Conservation (phyloP, 2,329 filamentous ascomycete genomes). For the Fusarium nygamai region DNA sequence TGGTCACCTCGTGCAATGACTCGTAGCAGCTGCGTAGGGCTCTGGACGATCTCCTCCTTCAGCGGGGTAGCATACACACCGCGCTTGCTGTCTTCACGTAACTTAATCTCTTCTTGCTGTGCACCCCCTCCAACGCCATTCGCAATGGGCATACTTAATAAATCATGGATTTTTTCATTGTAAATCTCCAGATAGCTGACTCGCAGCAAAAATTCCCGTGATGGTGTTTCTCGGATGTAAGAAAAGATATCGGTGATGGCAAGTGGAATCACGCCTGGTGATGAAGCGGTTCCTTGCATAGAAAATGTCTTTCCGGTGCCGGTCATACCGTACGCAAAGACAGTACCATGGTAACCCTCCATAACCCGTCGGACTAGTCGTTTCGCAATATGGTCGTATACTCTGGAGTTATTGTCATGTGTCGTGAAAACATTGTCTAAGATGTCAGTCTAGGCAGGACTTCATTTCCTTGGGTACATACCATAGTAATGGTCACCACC, state of each 20-base stretch:
- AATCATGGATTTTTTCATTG: conserved; percentile 96
- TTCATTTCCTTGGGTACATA: conserved; percentile 55
- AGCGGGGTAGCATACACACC: conserved; percentile 96
- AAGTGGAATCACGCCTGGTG: conserved; percentile 94
- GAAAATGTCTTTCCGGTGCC: conserved; percentile 99
- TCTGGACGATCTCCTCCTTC: conserved; percentile 99
- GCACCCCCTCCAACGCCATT: conserved; percentile 62
- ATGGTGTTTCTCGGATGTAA: conserved; percentile 96
- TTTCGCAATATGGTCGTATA: conserved; percentile 95
- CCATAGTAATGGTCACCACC: conserved; percentile 93
- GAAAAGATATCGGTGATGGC: conserved; percentile 99
- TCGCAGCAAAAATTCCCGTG: conserved; percentile 90
- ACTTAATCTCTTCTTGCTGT: conserved; percentile 91
- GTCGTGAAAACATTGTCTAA: conserved; percentile 96
- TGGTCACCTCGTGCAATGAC: conserved; percentile 96
- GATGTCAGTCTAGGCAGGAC: conserved; percentile 28
- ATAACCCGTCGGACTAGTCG: conserved; percentile 94
- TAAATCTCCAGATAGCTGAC: conserved; percentile 99
- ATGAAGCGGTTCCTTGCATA: conserved; percentile 97
- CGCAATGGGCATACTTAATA: conserved; percentile 79
- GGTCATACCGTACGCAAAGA: conserved; percentile 99
- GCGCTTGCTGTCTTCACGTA: conserved; percentile 94
- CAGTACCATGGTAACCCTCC: conserved; percentile 98
- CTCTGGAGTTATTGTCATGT: conserved; percentile 91
- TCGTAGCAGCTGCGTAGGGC: conserved; percentile 90